Conservation (phyloP, 176 grass and related monocot genomes). For the Coix lacrymajobi region DNA sequence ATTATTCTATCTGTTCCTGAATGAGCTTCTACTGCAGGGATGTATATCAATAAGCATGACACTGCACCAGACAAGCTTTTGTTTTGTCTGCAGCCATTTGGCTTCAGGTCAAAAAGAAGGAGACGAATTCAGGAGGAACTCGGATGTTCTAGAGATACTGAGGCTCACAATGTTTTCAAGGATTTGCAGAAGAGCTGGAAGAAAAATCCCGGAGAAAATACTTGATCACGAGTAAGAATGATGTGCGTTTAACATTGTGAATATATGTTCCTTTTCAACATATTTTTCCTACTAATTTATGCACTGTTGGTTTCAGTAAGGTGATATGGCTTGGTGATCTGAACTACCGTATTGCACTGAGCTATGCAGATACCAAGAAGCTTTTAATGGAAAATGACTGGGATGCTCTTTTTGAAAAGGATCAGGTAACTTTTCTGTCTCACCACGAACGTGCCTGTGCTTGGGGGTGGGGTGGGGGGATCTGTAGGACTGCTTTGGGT, state of each 20-base stretch:
- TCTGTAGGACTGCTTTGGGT: not conserved
- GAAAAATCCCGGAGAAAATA: slow-evolving; percentile 75
- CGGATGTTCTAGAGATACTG: slow-evolving; percentile 71
- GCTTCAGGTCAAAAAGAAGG: slow-evolving; percentile 96
- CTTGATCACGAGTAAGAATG: slow-evolving; percentile 85
- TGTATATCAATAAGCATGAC: slow-evolving; percentile 96
- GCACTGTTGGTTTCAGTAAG: slow-evolving; percentile 52
- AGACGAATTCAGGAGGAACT: slow-evolving; percentile 83
- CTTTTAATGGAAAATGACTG: slow-evolving; percentile 76
- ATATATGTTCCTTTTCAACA: not conserved
- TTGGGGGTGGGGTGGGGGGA: not conserved
- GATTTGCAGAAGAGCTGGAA: slow-evolving; percentile 60
- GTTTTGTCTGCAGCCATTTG: slow-evolving; percentile 89
- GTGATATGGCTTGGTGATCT: slow-evolving; percentile 87
- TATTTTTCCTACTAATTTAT: slow-evolving; percentile 17
- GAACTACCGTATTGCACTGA: slow-evolving; percentile 89
- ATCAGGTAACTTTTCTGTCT: slow-evolving; percentile 60
- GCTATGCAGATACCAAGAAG: slow-evolving; percentile 52
- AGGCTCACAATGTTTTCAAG: slow-evolving; percentile 73
- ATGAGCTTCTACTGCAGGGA: slow-evolving; percentile 47
- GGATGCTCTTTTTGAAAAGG: slow-evolving; percentile 73
- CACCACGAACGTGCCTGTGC: not conserved
- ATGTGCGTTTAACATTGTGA: not conserved
- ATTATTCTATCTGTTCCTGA: slow-evolving; percentile 17
- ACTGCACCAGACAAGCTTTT: slow-evolving; percentile 84